phyloP scores from a whole-genome alignment of 257 asterid genomes.

The Fraxinus pennsylvanica region DNA sequence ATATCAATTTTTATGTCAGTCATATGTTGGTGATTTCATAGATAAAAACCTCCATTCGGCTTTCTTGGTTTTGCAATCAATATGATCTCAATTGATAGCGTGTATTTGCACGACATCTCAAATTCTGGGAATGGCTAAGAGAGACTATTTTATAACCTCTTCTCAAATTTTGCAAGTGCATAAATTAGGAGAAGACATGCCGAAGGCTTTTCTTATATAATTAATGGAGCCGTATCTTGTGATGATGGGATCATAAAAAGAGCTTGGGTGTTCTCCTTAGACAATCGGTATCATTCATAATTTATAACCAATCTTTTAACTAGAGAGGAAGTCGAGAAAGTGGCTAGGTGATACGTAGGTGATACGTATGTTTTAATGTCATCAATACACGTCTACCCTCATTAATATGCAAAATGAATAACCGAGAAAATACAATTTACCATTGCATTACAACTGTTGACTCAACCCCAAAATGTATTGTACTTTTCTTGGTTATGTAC shows the following conservation, averaged over 20 bases:
- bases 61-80: too few relatives aligned
- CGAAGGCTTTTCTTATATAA: constrained; percentile 48
- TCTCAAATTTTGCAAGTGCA: constrained; percentile 78
- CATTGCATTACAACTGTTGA: neutral
- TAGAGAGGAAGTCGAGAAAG: too few relatives aligned
- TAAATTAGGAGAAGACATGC: constrained; percentile 74
- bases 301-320: too few relatives aligned
- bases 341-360: too few relatives aligned
- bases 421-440: neutral
- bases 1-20: constrained; percentile 27
- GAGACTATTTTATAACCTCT: constrained; percentile 87
- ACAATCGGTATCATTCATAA: constrained; percentile 39
- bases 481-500: neutral
- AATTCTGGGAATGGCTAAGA: constrained; percentile 58
- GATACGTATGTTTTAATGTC: too few relatives aligned
- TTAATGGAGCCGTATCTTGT: constrained; percentile 74
- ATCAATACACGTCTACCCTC: too few relatives aligned
- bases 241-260: constrained; percentile 81
- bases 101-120: constrained; percentile 39
- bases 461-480: neutral
- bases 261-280: constrained; percentile 47
- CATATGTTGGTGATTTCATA: constrained; percentile 60
- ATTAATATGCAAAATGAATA: neutral
- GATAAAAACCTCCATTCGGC: constrained; percentile 81
- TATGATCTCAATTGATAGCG: constrained; percentile 56